phyloP scores from a whole-genome alignment of 78 protist genomes.

The Tieghemostelium lacteum region DNA sequence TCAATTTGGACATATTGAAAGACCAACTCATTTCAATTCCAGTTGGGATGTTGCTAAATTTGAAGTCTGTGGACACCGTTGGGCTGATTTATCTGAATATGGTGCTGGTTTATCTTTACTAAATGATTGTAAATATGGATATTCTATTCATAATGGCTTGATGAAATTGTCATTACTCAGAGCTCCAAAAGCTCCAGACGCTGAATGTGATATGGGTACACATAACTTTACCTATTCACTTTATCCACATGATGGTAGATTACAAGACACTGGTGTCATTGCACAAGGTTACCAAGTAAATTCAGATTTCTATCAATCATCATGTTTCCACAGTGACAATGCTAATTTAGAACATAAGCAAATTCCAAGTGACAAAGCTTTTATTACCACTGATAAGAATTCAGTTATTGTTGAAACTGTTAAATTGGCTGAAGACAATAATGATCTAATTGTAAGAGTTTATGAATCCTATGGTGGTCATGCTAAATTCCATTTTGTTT shows the following conservation, averaged over 20 bases:
- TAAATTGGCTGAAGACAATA: conserved; percentile 71
- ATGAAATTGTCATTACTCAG: conserved; percentile 84
- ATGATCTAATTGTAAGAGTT: conserved; percentile 61
- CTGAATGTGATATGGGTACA: conserved; percentile 84
- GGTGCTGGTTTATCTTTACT: conserved; percentile 87
- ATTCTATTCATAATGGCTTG: conserved; percentile 22
- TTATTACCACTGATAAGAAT: conserved; percentile 23
- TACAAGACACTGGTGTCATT: conserved; percentile 62
- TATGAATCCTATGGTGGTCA: conserved; percentile 78
- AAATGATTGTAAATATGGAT: conserved; percentile 93
- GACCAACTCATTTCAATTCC: conserved; percentile 91
- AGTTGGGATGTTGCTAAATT: conserved; percentile 90
- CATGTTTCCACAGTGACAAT: background rate
- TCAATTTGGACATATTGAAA: conserved; percentile 87
- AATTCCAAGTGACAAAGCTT: background rate
- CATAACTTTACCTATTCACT: conserved; percentile 87
- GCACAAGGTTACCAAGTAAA: conserved; percentile 47
- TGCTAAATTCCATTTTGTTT: conserved; percentile 6
- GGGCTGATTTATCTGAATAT: conserved; percentile 85
- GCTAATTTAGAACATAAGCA: background rate
- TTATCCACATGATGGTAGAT: conserved; percentile 75
- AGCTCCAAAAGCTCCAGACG: conserved; percentile 91
- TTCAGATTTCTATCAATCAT: background rate
- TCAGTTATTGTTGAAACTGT: conserved; percentile 64
- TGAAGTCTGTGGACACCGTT: conserved; percentile 87